Conservation (phyloP, 257 asterid genomes). For the Solanum medicagineum region DNA sequence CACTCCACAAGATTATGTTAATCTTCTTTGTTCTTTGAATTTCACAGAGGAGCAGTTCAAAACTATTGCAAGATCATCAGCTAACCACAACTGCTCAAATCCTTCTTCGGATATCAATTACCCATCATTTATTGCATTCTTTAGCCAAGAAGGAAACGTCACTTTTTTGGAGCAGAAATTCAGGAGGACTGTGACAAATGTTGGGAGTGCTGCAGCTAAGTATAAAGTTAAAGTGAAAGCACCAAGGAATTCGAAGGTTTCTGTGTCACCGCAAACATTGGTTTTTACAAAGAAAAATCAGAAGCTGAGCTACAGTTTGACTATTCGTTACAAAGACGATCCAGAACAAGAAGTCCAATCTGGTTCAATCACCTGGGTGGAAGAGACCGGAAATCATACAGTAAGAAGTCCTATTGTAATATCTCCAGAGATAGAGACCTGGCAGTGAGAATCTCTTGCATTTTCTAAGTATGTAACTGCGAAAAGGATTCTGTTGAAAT, state of each 20-base stretch:
- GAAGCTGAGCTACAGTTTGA: slow-evolving; percentile 1
- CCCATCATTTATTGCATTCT: slow-evolving; percentile 2
- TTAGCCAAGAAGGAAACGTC: not conserved
- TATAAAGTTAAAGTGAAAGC: not conserved
- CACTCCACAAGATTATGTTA: not conserved
- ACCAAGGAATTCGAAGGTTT: not conserved
- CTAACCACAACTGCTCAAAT: not conserved
- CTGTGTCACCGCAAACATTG: not conserved
- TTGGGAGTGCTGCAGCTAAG: slow-evolving; percentile 1
- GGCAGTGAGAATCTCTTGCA: not conserved
- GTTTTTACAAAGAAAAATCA: slow-evolving; percentile 4
- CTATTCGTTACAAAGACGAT: not conserved
- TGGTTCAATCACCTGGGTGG: slow-evolving; percentile 42
- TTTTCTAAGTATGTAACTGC: not conserved
- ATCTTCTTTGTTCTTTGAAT: slow-evolving; percentile 4
- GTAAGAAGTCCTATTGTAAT: slow-evolving; percentile 43
- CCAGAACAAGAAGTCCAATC: not conserved
- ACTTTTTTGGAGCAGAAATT: not conserved
- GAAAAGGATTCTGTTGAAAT: not conserved
- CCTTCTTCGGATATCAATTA: slow-evolving; percentile 8
- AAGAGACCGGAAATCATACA: slow-evolving; percentile 16
- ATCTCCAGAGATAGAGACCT: not conserved
- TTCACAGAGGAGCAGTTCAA: not conserved
- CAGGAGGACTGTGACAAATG: slow-evolving; percentile 7
- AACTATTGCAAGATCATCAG: slow-evolving; percentile 1